Percentiles rank a stretch among this genome's conserved stretches.
phyloP scores from a whole-genome alignment of 2,329 filamentous ascomycete species.

The Phialemoniopsis sp. region DNA sequence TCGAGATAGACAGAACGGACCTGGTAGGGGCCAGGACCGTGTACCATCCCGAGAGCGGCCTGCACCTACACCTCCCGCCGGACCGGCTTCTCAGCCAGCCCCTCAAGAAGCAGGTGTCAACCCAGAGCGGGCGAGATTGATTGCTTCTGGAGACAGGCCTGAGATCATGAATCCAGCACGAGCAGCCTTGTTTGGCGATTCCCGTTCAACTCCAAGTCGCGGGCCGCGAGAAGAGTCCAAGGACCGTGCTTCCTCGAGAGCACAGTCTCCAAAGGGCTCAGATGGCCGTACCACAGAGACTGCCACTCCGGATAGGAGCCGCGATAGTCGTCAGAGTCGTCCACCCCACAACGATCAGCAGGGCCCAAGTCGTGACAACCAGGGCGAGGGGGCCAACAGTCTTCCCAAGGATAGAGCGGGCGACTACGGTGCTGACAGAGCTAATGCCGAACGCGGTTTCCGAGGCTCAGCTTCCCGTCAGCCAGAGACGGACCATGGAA shows the following conservation, averaged over 20 bases:
- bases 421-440: not conserved
- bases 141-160: constrained; percentile 31
- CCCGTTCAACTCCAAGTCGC: constrained; percentile 27
- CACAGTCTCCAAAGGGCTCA: constrained; percentile 46
- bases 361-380: constrained; percentile 19
- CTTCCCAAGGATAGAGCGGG: constrained; percentile 7
- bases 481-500: constrained; percentile 45
- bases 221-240: constrained; percentile 38
- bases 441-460: too few species aligned
- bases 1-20: constrained; percentile 30
- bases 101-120: constrained; percentile 46
- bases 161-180: constrained; percentile 44
- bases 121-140: constrained; percentile 48
- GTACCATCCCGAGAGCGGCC: not conserved
- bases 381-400: constrained; percentile 13
- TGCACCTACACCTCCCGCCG: constrained; percentile 19
- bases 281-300: constrained; percentile 26
- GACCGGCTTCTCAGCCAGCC: constrained; percentile 19
- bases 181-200: constrained; percentile 38
- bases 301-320: constrained; percentile 28
- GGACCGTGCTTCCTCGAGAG: constrained; percentile 32
- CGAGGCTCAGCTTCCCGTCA: constrained; percentile 24
- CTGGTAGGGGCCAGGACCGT: not conserved
- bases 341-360: constrained; percentile 30
- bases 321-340: constrained; percentile 45